A percentile compares a stretch with the other conserved stretches of the same genome.
Conservation (phyloP, 768 basidiomycete species). For the Mycena belliarum region DNA sequence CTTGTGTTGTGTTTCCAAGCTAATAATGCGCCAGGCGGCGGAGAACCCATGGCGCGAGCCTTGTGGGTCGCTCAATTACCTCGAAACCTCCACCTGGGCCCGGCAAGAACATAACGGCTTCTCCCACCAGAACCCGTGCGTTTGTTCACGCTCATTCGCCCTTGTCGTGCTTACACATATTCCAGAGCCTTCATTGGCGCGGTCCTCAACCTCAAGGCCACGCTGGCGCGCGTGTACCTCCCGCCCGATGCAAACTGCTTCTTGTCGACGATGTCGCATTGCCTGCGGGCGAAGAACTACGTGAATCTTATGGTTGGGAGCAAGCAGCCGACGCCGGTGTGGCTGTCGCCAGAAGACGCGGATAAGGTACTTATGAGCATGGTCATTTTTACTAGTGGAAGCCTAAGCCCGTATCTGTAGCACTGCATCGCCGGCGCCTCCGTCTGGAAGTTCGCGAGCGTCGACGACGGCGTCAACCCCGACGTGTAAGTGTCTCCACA, state of each 20-base stretch:
- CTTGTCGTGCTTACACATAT: background rate
- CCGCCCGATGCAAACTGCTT: constrained; percentile 92
- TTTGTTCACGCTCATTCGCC: background rate
- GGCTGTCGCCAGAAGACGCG: constrained; percentile 76
- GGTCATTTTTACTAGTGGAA: too few relatives aligned
- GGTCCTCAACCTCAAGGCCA: constrained; percentile 76
- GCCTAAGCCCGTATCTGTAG: constrained; percentile 35
- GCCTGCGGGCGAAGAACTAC: constrained; percentile 81
- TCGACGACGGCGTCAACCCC: constrained; percentile 68
- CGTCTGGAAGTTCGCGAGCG: constrained; percentile 82
- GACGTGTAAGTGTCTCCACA: constrained; percentile 54
- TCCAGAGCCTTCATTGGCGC: constrained; percentile 74
- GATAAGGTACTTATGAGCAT: constrained; percentile 48
- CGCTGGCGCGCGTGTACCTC: constrained; percentile 74
- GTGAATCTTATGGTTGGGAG: constrained; percentile 88
- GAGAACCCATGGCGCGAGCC: constrained; percentile 76
- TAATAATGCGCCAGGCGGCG: constrained; percentile 31
- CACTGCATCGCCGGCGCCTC: constrained; percentile 89
- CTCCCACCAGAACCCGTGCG: constrained; percentile 77
- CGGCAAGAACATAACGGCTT: constrained; percentile 90
- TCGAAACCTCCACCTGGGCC: constrained; percentile 87
- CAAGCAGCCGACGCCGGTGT: constrained; percentile 81
- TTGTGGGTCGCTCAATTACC: constrained; percentile 75
- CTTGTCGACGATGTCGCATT: constrained; percentile 82
- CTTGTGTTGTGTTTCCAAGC: background rate